These are phyloP conservation scores for Schizophyllum commune DNA, from an alignment of 1,284 basidiomycete genomes.

Conservation along the genomic window DNA sequence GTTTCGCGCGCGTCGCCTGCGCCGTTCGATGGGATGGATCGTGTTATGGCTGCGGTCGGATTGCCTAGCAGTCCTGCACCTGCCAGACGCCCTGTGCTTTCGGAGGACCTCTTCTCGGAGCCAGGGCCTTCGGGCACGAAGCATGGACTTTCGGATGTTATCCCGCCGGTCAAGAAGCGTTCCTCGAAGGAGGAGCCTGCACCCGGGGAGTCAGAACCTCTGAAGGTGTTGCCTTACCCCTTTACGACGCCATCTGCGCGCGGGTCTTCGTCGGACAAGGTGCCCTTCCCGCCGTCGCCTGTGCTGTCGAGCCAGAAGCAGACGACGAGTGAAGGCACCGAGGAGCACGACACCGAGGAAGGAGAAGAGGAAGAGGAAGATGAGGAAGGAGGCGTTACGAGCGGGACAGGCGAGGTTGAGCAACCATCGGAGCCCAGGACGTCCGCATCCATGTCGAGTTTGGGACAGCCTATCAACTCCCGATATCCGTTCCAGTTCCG, in stretches of 20 bases:
- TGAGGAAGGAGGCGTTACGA: slow-evolving; percentile 25
- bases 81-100: slow-evolving; percentile 46
- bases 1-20: slow-evolving; percentile 9
- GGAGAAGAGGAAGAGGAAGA: slow-evolving; percentile 25
- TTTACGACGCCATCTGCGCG: slow-evolving; percentile 50
- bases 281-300: slow-evolving; percentile 67
- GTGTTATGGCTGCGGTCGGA: slow-evolving; percentile 64
- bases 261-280: slow-evolving; percentile 39
- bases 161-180: slow-evolving; percentile 34
- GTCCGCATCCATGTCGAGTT: slow-evolving; percentile 71
- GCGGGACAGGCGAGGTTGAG: slow-evolving; percentile 21
- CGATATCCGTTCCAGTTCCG: slow-evolving; percentile 67
- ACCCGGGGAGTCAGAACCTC: slow-evolving; percentile 26
- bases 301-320: slow-evolving; percentile 8
- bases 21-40: slow-evolving; percentile 51
- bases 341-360: slow-evolving; percentile 23
- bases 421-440: slow-evolving; percentile 48
- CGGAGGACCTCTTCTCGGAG: slow-evolving; percentile 52
- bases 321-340: slow-evolving; percentile 17
- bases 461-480: slow-evolving; percentile 65
- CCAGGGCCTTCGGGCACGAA: slow-evolving; percentile 16
- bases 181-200: slow-evolving; percentile 29
- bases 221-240: slow-evolving; percentile 49
- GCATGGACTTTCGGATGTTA: slow-evolving; percentile 31
- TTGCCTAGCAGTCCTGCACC: slow-evolving; percentile 41